Conservation (phyloP, 2,329 filamentous ascomycete genomes). For the Keithomyces neogunnii region DNA sequence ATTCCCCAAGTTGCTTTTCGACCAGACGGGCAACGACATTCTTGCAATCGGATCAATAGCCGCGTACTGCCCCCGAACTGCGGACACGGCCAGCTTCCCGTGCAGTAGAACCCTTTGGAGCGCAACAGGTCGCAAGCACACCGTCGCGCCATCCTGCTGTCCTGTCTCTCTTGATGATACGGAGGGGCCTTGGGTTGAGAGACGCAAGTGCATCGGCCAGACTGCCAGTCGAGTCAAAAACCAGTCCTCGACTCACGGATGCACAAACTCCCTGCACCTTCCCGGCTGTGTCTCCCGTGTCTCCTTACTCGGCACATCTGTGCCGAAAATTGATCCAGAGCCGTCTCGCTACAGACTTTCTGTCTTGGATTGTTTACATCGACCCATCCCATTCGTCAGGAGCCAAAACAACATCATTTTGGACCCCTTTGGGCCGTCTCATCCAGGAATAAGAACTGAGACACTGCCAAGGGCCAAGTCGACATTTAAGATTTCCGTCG, state of each 20-base stretch:
- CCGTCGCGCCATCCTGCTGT: no score
- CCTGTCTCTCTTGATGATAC: no score
- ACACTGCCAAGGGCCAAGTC: neutral
- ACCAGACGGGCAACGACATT: neutral
- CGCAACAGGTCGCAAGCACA: no score
- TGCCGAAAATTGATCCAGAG: constrained; percentile 6
- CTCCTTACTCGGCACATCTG: constrained; percentile 7
- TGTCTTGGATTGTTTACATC: constrained; percentile 6
- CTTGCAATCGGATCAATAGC: no score
- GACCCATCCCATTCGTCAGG: neutral
- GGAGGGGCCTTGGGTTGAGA: no score
- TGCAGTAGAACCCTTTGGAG: no score
- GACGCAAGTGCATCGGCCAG: no score
- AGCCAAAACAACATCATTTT: neutral
- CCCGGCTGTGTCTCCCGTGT: constrained; percentile 6
- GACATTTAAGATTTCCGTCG: neutral
- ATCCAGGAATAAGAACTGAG: neutral
- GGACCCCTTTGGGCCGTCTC: neutral
- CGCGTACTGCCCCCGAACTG: no score
- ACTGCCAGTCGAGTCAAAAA: no score
- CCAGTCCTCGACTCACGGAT: no score
- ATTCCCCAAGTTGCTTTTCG: neutral
- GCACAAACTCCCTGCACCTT: constrained; percentile 6
- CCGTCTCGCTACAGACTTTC: constrained; percentile 5
- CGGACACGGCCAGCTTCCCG: no score